Conservation (phyloP, 2,329 filamentous ascomycete species). For the Penicillium hesseltinei region DNA sequence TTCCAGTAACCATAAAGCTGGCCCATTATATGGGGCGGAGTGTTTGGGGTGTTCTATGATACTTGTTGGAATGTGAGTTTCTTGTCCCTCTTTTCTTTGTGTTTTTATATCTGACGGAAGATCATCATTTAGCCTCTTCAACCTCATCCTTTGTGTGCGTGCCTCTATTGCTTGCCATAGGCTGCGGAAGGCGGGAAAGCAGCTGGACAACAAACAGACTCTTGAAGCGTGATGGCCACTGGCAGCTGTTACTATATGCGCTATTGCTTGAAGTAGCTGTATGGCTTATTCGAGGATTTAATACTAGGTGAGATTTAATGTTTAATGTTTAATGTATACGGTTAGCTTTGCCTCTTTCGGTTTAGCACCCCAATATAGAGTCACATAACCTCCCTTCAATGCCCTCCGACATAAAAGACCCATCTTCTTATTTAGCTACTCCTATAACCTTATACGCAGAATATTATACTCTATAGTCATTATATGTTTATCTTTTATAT, state of each 20-base stretch:
- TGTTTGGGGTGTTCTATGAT: slow-evolving; percentile 14
- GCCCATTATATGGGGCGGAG: slow-evolving; percentile 11
- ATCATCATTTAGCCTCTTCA: slow-evolving; percentile 4
- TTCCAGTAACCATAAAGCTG: not conserved
- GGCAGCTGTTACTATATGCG: not conserved
- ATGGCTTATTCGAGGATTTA: not conserved
- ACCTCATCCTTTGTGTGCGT: slow-evolving; percentile 12
- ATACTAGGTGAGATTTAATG: not conserved
- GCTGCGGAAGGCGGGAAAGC: slow-evolving; percentile 10
- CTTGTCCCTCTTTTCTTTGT: not conserved
- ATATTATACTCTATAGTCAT: no score
- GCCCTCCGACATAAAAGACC: no score
- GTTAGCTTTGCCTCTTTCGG: no score
- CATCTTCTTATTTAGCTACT: no score
- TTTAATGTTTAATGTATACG: not conserved
- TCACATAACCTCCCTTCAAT: no score
- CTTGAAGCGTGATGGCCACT: slow-evolving; percentile 1
- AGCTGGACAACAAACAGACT: not conserved
- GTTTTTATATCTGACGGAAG: not conserved
- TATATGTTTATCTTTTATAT: no score
- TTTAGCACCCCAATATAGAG: no score
- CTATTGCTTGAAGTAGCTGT: not conserved
- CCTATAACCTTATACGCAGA: no score
- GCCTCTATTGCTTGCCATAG: slow-evolving; percentile 12
- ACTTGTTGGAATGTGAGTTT: slow-evolving; percentile 15